Evolutionary conservation across 257 asterid genomes (phyloP), one percentile per base, ranked within the genome.

Genomic region (Haberlea rhodopensis): DNA sequence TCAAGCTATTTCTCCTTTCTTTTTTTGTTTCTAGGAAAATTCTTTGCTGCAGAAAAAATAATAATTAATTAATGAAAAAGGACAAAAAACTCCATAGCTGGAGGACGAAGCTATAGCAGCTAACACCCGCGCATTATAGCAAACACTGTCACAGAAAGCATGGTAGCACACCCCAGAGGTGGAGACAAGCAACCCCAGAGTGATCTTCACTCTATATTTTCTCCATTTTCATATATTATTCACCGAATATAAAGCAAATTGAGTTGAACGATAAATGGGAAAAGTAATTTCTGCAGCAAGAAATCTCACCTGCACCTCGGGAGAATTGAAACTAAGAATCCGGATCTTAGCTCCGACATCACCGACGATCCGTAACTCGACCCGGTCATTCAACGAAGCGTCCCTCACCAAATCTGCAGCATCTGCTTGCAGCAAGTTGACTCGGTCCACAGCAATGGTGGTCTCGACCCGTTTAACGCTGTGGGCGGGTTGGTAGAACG

Each of bases 261-360:
- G 5, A 40, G 48, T 22, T 45, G 48, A 51, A 60, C 25, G 10
- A 32, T 3, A 28, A 57, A 6, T 28, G 48, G 0, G 45, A 25
- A 54, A 61, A 61, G 46, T 3, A 18, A 48, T n/a, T 7, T 6
- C 53, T 0, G 52, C 46, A 37, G 46, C 46, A 21, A 65, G 49
- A 52, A 22, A 10, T 66, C 78, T 81, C 66, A 94, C 99, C 99
- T 94, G 77, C 1, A 94, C 95, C 32, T 95, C 97, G 28, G 99
- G 99, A 10, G 99, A 90, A 61, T 90, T 87, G 49, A 94, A 21
- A 0, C 99, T 89, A 27, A 94, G 82, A 20, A 90, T 82, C 74
- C 95, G 95, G 80, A 94, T 86, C 92, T 79, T 90, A 1, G 97
- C 99, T 21, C 96, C 99, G 54, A 88, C 89, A 53, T 90, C 97